Base-by-base conservation (phyloP, 495 filamentous ascomycete genomes). In the Aspergillus saccharolyticus region DNA sequence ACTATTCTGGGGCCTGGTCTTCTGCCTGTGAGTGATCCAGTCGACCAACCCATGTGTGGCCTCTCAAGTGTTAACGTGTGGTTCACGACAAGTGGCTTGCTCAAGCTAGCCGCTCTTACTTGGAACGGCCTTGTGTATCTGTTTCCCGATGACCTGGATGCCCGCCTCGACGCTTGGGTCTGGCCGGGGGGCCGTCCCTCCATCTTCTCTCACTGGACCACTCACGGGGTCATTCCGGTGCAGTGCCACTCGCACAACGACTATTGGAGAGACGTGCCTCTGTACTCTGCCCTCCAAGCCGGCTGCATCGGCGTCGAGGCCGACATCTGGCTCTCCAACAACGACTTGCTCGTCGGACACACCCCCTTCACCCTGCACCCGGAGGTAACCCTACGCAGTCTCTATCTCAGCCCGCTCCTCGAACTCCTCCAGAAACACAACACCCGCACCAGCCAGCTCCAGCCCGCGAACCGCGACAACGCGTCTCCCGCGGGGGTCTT, bases 181-280 rank as follows among this genome's bases (percentile, higher is more conserved):
- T 76, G 60, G 83, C 80, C 5, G 76, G 74, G 44, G 72, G 76
- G 61, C n/a, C 45, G 54, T 15, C 12, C 69, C 70, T 51, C 80
- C 76, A 9, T 75, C 3, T 70, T 83, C 25, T 70, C 78, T 2
- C 80, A 78, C 65, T 91, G 89, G 66, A 87, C 88, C 0, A 89
- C 88, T 0, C 84, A 89, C 69, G 86, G 85, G 58, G 80, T 91
- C 43, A 55, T 74, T 1, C 88, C 89, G 0, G 79, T 88, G 46
- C 78, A 75, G 3, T 89, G 85, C 57, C 63, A 72, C 68, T 91
- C 88, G 0, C 90, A 96, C 70, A 96, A 96, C 65, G 90, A 96
- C 74, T 94, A 94, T 71, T 94, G 77, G 77, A 85, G 89, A 6
- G 77, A 76, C 14, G 80, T 89, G 4, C 91, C 91, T 0, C 72